Base-by-base conservation (phyloP, 169 alveolate species). In the Eimeria zaria region DNA sequence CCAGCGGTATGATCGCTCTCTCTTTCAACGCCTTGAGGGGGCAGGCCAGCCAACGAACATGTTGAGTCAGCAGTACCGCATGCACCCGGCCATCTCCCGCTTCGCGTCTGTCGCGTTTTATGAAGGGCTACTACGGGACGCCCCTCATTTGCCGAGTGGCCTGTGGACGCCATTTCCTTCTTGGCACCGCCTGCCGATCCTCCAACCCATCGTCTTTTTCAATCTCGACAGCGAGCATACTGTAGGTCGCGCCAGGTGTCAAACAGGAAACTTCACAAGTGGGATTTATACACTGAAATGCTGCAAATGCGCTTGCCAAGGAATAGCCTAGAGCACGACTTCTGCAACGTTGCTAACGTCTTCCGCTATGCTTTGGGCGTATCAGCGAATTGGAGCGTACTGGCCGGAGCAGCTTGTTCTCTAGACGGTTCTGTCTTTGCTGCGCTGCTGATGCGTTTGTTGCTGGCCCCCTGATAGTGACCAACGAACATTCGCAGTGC, bases 11-110 rank as follows among this genome's bases (percentile, higher is more conserved):
- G 99, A 98, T 83, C 98, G 98, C 93, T 98, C 99, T 20, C 97
- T 99, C n/a, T 99, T 99, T 96, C 99, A 99, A 95, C 97, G 99
- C 69, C 97, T 99, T 64, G 99, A 98, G 95, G 96, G 97, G 95
- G 98, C 98, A 62, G 98, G 98, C 80, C 97, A 97, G 80, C 98
- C 98, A 55, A 99, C 98, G 78, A 98, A 98, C 95, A 97, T 98
- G 97, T 97, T 99, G 89, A 97, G 98, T 89, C 97, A 98, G 76
- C 99, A 99, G 98, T 99, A 99, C 97, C 99, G 99, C 96, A 99
- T 99, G 99, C 99, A 99, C 96, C 99, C 99, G 14, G 97, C 95
- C 89, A 99, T 99, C 62, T 97, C 99, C 84, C 98, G 98, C 93
- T 99, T 99, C 95, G 99, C 99, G 7, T 99, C 99, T 48, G 96